These are phyloP conservation scores for Striga hermonthica DNA, from an alignment of 305 asterid genomes.

Conservation along the genomic window DNA sequence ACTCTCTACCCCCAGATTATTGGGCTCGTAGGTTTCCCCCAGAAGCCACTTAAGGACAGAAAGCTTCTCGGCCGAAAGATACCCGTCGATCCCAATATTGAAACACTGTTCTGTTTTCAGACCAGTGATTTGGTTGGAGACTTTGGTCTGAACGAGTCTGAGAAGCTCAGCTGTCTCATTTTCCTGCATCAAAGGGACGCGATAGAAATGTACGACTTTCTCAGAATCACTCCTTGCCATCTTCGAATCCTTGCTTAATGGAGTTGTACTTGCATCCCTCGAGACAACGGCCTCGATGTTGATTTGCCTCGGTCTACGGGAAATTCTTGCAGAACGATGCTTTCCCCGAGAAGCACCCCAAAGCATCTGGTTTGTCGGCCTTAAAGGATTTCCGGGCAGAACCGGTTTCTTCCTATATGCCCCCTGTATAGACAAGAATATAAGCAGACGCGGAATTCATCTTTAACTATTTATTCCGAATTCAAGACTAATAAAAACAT, in stretches of 20 bases:
- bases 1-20: slow-evolving; percentile 60
- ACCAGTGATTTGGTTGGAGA: slow-evolving; percentile 56
- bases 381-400: slow-evolving; percentile 51
- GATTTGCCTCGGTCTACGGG: slow-evolving; percentile 33
- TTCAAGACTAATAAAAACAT: not conserved
- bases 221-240: slow-evolving; percentile 32
- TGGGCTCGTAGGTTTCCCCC: slow-evolving; percentile 86
- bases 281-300: slow-evolving; percentile 56
- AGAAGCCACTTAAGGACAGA: slow-evolving; percentile 77
- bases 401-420: slow-evolving; percentile 55
- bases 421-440: slow-evolving; percentile 45
- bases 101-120: slow-evolving; percentile 83
- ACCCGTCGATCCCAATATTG: slow-evolving; percentile 63
- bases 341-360: slow-evolving; percentile 52
- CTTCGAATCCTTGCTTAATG: slow-evolving; percentile 31
- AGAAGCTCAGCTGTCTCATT: slow-evolving; percentile 72
- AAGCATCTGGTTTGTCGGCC: slow-evolving; percentile 52
- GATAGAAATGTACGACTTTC: slow-evolving; percentile 67
- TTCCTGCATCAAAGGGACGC: slow-evolving; percentile 55
- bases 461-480: not conserved
- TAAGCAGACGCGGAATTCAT: slow-evolving; percentile 10
- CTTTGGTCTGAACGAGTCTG: slow-evolving; percentile 52
- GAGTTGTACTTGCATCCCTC: slow-evolving; percentile 38
- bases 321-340: slow-evolving; percentile 32
- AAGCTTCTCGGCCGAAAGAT: slow-evolving; percentile 53